Evolutionary conservation across 805 yeast genomes (phyloP).

Genomic region (Ogataea naganishii): DNA sequence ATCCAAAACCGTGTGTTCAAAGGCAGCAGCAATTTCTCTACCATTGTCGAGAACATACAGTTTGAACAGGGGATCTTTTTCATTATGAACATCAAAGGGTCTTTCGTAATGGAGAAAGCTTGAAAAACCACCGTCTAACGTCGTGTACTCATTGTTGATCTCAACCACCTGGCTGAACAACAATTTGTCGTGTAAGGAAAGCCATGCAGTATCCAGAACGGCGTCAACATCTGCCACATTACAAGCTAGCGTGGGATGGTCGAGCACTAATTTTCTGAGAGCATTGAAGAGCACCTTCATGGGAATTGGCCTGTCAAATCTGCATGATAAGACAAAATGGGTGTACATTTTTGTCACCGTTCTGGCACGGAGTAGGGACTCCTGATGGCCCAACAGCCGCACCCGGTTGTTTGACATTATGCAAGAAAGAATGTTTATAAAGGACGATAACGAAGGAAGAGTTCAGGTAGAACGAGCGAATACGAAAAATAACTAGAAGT

Average conservation of each 20-base stretch:
- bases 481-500: too few relatives aligned
- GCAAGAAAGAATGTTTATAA: too few relatives aligned
- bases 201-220: background rate
- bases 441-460: too few relatives aligned
- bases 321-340: conserved; percentile 1
- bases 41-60: background rate
- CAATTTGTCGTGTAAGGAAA: background rate
- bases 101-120: background rate
- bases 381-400: conserved; percentile 1
- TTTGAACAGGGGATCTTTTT: background rate
- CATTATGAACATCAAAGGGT: background rate
- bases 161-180: background rate
- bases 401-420: too few relatives aligned
- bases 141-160: background rate
- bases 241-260: conserved; percentile 2
- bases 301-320: background rate
- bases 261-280: background rate
- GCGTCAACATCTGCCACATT: background rate
- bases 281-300: background rate
- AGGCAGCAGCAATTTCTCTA: background rate
- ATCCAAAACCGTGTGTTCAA: conserved; percentile 2
- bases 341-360: conserved; percentile 1
- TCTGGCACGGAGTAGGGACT: background rate
- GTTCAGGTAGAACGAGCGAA: too few relatives aligned
- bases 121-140: background rate